Conservation (phyloP, 768 basidiomycete species). For the Rhizopogon roseolus region DNA sequence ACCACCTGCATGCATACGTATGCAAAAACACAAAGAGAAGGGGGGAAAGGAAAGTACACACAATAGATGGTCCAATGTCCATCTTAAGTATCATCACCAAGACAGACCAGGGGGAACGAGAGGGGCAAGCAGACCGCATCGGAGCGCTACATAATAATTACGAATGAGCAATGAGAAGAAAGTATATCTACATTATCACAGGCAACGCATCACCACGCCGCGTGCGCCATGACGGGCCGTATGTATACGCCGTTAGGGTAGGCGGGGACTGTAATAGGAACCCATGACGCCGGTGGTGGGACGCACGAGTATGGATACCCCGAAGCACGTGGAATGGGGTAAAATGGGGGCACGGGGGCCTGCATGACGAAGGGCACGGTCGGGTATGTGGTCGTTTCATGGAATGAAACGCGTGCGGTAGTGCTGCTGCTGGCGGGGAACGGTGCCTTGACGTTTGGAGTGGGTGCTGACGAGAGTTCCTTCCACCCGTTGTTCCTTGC, state of each 20-base stretch:
- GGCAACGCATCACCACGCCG: neutral
- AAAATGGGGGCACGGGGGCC: neutral
- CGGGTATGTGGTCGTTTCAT: neutral
- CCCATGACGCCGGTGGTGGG: neutral
- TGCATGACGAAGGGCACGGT: neutral
- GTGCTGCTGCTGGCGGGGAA: no score
- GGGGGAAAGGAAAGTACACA: no score
- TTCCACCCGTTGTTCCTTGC: neutral
- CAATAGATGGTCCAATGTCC: no score
- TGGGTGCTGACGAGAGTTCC: neutral
- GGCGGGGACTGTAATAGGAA: neutral
- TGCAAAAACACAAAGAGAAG: no score
- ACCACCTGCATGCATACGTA: no score
- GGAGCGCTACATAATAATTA: no score
- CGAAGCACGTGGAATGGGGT: neutral
- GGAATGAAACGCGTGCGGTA: neutral
- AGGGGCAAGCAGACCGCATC: no score
- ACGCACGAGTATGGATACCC: neutral
- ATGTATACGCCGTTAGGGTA: neutral
- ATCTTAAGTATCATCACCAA: no score
- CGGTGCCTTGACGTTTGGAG: neutral
- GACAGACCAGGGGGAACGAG: no score
- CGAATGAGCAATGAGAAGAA: neutral
- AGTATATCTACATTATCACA: neutral
- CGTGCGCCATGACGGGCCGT: neutral